phyloP scores from a whole-genome alignment of 768 basidiomycete genomes.

The Tylopilus rubrobrunneus region DNA sequence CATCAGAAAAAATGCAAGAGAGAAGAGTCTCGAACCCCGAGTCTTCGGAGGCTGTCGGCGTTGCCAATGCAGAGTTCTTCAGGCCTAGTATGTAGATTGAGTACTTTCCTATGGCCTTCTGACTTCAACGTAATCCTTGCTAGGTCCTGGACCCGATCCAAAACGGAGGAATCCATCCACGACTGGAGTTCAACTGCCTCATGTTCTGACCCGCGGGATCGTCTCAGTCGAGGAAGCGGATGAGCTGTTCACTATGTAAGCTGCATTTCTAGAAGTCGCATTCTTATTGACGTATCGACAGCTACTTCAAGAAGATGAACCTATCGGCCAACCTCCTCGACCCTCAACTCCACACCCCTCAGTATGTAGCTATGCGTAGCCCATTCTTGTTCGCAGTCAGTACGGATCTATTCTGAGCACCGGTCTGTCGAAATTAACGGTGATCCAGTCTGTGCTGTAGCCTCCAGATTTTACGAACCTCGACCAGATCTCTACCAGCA shows the following conservation, averaged over 20 bases:
- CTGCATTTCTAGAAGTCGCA: not conserved
- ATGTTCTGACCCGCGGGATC: conserved; percentile 61
- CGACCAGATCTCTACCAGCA: conserved; percentile 67
- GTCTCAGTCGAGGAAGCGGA: conserved; percentile 66
- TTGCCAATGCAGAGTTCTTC: conserved; percentile 69
- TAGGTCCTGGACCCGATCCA: conserved; percentile 42
- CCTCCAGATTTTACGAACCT: conserved; percentile 74
- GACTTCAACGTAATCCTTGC: not conserved
- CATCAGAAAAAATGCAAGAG: conserved; percentile 42
- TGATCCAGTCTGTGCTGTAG: conserved; percentile 74
- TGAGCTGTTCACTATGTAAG: conserved; percentile 67
- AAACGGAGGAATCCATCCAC: conserved; percentile 36
- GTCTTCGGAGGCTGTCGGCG: conserved; percentile 53
- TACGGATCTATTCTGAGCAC: conserved; percentile 40
- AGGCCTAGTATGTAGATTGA: conserved; percentile 45
- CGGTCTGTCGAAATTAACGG: conserved; percentile 5
- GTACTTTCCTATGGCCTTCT: not conserved
- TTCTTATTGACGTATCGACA: conserved; percentile 25
- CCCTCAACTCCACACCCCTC: conserved; percentile 79
- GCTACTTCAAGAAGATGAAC: conserved; percentile 79
- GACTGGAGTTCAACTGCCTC: conserved; percentile 50
- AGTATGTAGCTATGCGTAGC: conserved; percentile 73
- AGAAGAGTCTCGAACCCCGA: conserved; percentile 40
- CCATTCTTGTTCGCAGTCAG: conserved; percentile 91
- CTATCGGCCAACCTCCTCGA: conserved; percentile 76